These are phyloP conservation scores for Cyberlindnera misumaiensis DNA, from an alignment of 805 yeast genomes.

Conservation along the genomic window DNA sequence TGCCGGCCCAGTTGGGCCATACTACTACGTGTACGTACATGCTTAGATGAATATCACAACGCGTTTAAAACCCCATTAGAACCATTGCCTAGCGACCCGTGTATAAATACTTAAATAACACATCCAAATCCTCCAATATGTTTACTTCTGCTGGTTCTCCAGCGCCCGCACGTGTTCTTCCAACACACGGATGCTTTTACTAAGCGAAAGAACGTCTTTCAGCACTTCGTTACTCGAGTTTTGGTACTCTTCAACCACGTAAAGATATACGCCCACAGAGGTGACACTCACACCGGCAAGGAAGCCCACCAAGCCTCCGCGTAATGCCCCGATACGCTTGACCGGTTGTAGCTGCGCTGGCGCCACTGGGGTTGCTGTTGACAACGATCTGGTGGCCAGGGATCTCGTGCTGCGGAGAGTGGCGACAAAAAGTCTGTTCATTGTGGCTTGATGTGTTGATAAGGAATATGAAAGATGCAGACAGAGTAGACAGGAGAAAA, in stretches of 20 bases:
- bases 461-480: too few relatives aligned
- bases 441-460: too few relatives aligned
- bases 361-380: constrained; percentile 7
- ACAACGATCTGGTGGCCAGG: background rate
- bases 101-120: too few relatives aligned
- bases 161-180: constrained; percentile 63
- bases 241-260: constrained; percentile 72
- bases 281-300: constrained; percentile 69
- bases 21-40: too few relatives aligned
- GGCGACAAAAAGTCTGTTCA: too few relatives aligned
- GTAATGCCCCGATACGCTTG: constrained; percentile 33
- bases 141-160: constrained; percentile 31
- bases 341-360: constrained; percentile 10
- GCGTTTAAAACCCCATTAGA: too few relatives aligned
- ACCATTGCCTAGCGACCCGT: too few relatives aligned
- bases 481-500: too few relatives aligned
- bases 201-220: constrained; percentile 67
- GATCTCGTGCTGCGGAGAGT: too few relatives aligned
- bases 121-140: too few relatives aligned
- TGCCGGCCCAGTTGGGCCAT: too few relatives aligned
- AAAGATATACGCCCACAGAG: constrained; percentile 71
- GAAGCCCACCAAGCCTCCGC: constrained; percentile 63
- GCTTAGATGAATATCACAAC: too few relatives aligned
- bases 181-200: constrained; percentile 57
- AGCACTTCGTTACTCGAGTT: constrained; percentile 64